Evolutionary conservation across 768 basidiomycete genomes (phyloP), one percentile per base, ranked within the genome.

Genomic region (Lactifluus rugatus): DNA sequence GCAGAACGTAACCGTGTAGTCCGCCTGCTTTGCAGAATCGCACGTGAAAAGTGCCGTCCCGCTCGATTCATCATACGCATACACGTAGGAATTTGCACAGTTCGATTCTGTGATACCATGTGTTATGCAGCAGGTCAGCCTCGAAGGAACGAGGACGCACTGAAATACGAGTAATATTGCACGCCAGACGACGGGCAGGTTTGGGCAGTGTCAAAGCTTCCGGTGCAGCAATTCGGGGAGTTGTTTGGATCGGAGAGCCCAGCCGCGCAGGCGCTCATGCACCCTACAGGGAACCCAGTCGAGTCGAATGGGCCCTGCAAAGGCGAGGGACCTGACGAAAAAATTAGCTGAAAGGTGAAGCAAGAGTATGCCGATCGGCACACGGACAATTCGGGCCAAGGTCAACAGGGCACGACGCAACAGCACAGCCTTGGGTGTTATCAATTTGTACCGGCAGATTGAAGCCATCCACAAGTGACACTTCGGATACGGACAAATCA

Each of bases 201-300:
- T 10, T 65, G 68, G 1, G 81, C 69, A 5, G 79, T 82, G 67
- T 69, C 70, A 69, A 77, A 72, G 42, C 66, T 68, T 10, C 85
- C 85, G 16, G 77, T 77, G 72, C 85, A 87, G 69, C 85, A 86
- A 65, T 85, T 83, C 5, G 75, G 69, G 23, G 82, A 83, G 70
- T 86, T 77, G 34, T 62, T 81, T 2, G 64, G 68, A 48, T 74
- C 68, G 4, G 72, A 39, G 26, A 77, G 66, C 47, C 74, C 71
- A 8, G 74, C 74, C 19, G 60, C 50, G 63, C 77, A 78, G 5
- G 75, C 76, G 52, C 69, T 73, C 64, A 72, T 74, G 70, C 77
- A 78, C 32, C 76, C 77, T 2, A 74, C 74, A 48, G 71, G 68
- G 65, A 69, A 70, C 53, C 73, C 67, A 32, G 66, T 63, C 37